These are phyloP conservation scores for Obba rivulosa DNA, from an alignment of 768 basidiomycete genomes.

Conservation along the genomic window DNA sequence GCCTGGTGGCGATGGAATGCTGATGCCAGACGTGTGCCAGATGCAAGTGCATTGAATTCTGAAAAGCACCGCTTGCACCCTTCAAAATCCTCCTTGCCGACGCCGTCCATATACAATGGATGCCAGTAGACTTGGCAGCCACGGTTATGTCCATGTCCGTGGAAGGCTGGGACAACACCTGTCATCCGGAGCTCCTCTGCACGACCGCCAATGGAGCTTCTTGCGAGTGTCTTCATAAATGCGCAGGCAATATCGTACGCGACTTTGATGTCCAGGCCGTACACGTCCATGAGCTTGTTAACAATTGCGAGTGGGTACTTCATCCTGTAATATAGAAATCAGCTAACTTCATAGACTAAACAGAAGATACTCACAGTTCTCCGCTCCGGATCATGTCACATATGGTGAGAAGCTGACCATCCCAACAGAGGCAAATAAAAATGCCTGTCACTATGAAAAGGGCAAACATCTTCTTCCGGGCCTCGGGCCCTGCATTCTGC, in stretches of 20 bases:
- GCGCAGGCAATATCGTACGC: slow-evolving; percentile 26
- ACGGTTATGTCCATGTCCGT: slow-evolving; percentile 25
- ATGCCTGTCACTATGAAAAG: slow-evolving; percentile 16
- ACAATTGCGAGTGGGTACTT: slow-evolving; percentile 20
- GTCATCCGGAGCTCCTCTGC: slow-evolving; percentile 2
- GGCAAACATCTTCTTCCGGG: slow-evolving; percentile 17
- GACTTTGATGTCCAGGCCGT: slow-evolving; percentile 9
- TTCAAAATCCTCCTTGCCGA: slow-evolving; percentile 23
- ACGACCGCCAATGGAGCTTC: slow-evolving; percentile 12
- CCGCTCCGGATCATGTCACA: slow-evolving; percentile 24
- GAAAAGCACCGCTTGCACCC: slow-evolving; percentile 24
- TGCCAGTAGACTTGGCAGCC: slow-evolving; percentile 24
- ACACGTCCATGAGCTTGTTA: slow-evolving; percentile 10
- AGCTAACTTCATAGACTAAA: background rate
- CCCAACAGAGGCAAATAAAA: slow-evolving; percentile 17
- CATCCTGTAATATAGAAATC: slow-evolving; percentile 6
- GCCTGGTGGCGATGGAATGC: slow-evolving; percentile 24
- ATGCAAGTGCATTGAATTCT: slow-evolving; percentile 19
- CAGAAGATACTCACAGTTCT: slow-evolving; percentile 17
- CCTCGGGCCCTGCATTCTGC: slow-evolving; percentile 11
- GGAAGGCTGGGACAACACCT: slow-evolving; percentile 22
- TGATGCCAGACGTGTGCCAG: slow-evolving; percentile 16
- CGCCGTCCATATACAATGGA: slow-evolving; percentile 20
- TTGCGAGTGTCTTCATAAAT: slow-evolving; percentile 12
- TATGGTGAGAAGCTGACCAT: slow-evolving; percentile 14